phyloP scores from a whole-genome alignment of 2,329 filamentous ascomycete species.

The Ambrosiella cleistominuta region DNA sequence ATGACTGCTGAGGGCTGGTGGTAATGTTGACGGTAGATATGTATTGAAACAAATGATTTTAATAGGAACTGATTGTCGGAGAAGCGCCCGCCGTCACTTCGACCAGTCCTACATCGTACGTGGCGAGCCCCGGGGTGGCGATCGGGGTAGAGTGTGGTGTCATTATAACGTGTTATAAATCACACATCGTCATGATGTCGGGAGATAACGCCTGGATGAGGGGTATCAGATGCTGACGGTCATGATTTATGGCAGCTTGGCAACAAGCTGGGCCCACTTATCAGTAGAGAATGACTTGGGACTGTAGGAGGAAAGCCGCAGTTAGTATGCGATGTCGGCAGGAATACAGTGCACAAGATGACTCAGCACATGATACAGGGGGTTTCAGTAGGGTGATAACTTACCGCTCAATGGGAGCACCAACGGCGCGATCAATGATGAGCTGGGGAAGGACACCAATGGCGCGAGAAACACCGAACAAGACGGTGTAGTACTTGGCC shows the following conservation, averaged over 20 bases:
- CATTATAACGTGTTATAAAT: background rate
- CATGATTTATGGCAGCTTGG: slow-evolving; percentile 55
- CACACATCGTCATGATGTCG: background rate
- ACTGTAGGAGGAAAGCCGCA: slow-evolving; percentile 14
- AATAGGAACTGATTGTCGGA: slow-evolving; percentile 6
- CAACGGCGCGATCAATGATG: slow-evolving; percentile 96
- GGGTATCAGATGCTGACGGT: background rate
- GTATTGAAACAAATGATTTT: slow-evolving; percentile 12
- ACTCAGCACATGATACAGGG: background rate
- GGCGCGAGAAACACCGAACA: slow-evolving; percentile 96
- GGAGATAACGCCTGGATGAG: background rate
- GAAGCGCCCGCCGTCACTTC: slow-evolving; percentile 11
- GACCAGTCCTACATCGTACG: slow-evolving; percentile 10
- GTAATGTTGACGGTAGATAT: slow-evolving; percentile 1
- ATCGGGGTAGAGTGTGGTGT: slow-evolving; percentile 5
- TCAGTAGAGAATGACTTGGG: slow-evolving; percentile 98
- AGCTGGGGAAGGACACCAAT: slow-evolving; percentile 97
- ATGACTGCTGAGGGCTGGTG: background rate
- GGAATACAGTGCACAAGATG: background rate
- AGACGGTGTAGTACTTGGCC: slow-evolving; percentile 99
- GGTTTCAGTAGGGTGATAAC: slow-evolving; percentile 8
- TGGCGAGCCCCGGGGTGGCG: slow-evolving; percentile 9
- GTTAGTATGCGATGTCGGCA: slow-evolving; percentile 10
- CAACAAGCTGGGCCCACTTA: slow-evolving; percentile 85
- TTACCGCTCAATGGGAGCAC: slow-evolving; percentile 81